Percentiles rank a stretch among this genome's conserved stretches.
Evolutionary conservation across 1,139 yeast species (phyloP).

Genomic region (Spathaspora sp.): DNA sequence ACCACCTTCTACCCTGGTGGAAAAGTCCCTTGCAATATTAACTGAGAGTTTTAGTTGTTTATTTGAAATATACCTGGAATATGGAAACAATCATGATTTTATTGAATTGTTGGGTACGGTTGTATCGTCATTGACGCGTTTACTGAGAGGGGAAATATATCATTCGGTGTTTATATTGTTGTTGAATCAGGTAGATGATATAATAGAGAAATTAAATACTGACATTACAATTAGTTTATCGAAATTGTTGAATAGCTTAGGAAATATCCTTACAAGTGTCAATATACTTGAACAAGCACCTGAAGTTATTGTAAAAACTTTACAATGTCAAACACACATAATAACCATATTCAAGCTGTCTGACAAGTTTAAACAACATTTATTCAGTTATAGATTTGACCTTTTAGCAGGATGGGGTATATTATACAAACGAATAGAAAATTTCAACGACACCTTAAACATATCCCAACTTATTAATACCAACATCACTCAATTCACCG

Average conservation of each 20-base stretch:
- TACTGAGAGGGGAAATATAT: constrained; percentile 14
- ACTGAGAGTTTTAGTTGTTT: constrained; percentile 23
- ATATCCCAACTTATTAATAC: constrained; percentile 4
- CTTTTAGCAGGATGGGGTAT: constrained; percentile 33
- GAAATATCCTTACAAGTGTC: constrained; percentile 32
- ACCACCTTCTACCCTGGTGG: constrained; percentile 44
- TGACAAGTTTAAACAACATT: constrained; percentile 19
- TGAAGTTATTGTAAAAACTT: constrained; percentile 13
- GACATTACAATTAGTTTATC: constrained; percentile 24
- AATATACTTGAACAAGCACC: constrained; percentile 15
- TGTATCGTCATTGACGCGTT: constrained; percentile 25
- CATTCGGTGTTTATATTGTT: constrained; percentile 2
- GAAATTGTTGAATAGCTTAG: constrained; percentile 27
- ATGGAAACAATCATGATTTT: constrained; percentile 8
- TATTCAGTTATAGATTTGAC: constrained; percentile 34
- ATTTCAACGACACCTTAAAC: neutral
- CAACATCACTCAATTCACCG: constrained; percentile 8
- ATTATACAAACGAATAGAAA: constrained; percentile 8
- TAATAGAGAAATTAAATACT: constrained; percentile 4
- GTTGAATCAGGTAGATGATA: constrained; percentile 8
- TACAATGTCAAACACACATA: constrained; percentile 20
- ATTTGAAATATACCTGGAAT: constrained; percentile 6
- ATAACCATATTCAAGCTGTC: constrained; percentile 11
- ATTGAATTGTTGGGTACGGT: constrained; percentile 15
- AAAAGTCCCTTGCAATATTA: constrained; percentile 22